Base-by-base conservation (phyloP, 148 eudicot species). In the Persicaria tinctoria region DNA sequence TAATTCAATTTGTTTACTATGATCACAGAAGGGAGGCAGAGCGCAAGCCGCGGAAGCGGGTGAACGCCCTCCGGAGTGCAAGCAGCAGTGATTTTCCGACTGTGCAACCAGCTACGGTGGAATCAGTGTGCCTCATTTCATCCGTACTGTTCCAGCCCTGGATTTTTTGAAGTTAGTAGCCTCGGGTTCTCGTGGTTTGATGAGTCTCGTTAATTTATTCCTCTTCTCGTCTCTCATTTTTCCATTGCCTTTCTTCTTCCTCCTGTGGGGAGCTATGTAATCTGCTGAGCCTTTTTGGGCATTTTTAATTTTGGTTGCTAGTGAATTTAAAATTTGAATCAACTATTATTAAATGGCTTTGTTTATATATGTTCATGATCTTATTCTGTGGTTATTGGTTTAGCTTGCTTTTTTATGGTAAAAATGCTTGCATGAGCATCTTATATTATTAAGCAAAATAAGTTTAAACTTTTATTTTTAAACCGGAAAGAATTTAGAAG, bases 51-150 rank as follows among this genome's bases (percentile, higher is more conserved):
- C 72, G 57, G 92, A 89, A 53, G 86, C 77, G 49, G 86, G 93
- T 14, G 98, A 95, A 81, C 92, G 87, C 6, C 97, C 92, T 20
- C 91, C 96, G 3, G 97, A 92, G 78, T 92, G 98, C 93, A 90
- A 92, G 87, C 92, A 90, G 73, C 97, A 90, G 78, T 94, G 55
- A 71, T 47, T 47, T 18, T 6, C 5, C 23, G 66, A 20, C 18
- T 57, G 27, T 9, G 3, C 23, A 18, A 4, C 50, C 48, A 64
- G 41, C 70, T 9, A 32, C 13, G 70, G 46, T 64, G 41, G 70
- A 68, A n/a, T 68, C 72, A 32, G 70, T 62, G 10, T 62, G 68
- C n/a, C 12, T 17, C 68, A 6, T 62, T 4, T 20, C 12, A 18
- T 68, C 20, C 18, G 72, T 68, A 68, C 13, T 18, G 47, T 68